Conservation (phyloP, 331 rosid species). For the Quercus lobata region DNA sequence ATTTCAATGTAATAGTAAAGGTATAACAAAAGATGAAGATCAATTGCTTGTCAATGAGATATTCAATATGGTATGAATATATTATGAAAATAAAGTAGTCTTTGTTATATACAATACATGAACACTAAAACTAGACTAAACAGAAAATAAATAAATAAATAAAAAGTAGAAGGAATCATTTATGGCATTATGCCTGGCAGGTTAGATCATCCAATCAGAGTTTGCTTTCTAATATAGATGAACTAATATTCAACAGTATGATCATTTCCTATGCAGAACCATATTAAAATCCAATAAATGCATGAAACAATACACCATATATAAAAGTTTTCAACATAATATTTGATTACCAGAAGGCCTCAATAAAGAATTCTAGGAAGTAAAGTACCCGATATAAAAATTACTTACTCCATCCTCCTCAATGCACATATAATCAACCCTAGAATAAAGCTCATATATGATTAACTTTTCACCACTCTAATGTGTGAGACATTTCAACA, state of each 20-base stretch:
- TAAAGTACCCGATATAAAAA: too few species aligned
- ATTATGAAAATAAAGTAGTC: background rate
- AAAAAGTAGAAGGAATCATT: background rate
- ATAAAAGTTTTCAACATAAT: background rate
- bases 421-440: background rate
- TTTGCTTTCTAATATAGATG: background rate
- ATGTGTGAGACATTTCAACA: background rate
- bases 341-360: too few species aligned
- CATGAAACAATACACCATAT: background rate
- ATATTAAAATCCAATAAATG: background rate
- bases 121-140: background rate
- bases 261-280: background rate
- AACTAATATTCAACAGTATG: background rate
- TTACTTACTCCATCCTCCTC: background rate
- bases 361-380: too few species aligned
- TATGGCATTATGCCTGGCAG: background rate
- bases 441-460: background rate
- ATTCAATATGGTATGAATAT: background rate
- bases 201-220: background rate
- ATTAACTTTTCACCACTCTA: background rate
- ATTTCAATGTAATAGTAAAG: constrained; percentile 17
- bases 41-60: constrained; percentile 1
- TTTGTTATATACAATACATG: background rate
- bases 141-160: background rate
- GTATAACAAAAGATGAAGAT: constrained; percentile 7